Conservation (phyloP, 225 moss, liverwort and hornwort genomes). For the Physcomitrellopsis africana region DNA sequence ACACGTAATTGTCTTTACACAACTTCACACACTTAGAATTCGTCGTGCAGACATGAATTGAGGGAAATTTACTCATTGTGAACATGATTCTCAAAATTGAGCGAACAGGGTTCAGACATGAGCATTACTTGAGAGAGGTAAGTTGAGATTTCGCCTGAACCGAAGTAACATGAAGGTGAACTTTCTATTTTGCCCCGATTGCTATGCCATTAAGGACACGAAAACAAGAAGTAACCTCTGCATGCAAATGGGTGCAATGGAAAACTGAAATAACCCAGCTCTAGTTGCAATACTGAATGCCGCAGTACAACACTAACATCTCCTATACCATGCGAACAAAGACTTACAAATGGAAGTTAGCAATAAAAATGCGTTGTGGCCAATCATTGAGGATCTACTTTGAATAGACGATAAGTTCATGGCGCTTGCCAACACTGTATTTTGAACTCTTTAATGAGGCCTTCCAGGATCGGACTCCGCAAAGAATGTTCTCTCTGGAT, state of each 20-base stretch:
- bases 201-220: not conserved
- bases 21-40: too few relatives aligned
- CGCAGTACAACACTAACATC: not conserved
- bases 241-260: not conserved
- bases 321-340: not conserved
- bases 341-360: not conserved
- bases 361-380: not conserved
- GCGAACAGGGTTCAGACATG: too few relatives aligned
- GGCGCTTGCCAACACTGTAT: slow-evolving; percentile 36
- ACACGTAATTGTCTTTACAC: too few relatives aligned
- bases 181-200: slow-evolving; percentile 9
- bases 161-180: not conserved
- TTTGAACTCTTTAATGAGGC: slow-evolving; percentile 22
- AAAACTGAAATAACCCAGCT: not conserved
- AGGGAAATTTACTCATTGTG: too few relatives aligned
- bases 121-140: not conserved
- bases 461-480: not conserved
- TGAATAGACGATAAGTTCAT: slow-evolving; percentile 19
- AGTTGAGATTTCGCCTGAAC: not conserved
- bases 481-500: not conserved
- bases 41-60: too few relatives aligned
- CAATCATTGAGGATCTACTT: slow-evolving; percentile 39
- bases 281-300: too few relatives aligned
- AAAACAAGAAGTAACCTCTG: not conserved
- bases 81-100: too few relatives aligned